Percentiles rank a stretch among this genome's conserved stretches.
These are phyloP conservation scores for Omphalotus olearius DNA, from an alignment of 1,284 basidiomycete genomes.

Conservation along the genomic window DNA sequence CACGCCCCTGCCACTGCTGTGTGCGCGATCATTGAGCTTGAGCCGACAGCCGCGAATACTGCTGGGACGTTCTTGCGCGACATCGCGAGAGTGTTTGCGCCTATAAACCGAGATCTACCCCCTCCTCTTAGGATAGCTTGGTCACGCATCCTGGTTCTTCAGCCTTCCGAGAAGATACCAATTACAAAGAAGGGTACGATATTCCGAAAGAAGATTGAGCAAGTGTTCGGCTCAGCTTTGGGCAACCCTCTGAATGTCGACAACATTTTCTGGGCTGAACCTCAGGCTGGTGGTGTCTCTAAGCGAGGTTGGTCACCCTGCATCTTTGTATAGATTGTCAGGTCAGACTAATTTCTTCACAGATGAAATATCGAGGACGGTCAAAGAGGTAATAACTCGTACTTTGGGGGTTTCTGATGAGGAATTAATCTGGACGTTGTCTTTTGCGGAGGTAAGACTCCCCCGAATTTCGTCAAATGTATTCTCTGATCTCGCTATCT, in stretches of 20 bases:
- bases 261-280: not conserved
- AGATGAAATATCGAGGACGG: too few species aligned
- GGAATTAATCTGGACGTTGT: not conserved
- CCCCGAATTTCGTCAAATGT: too few species aligned
- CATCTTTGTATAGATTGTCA: too few species aligned
- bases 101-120: constrained; percentile 26
- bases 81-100: constrained; percentile 24
- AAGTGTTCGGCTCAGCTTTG: constrained; percentile 19
- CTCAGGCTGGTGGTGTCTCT: not conserved
- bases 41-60: constrained; percentile 5
- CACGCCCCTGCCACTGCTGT: constrained; percentile 25
- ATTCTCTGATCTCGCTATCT: not conserved
- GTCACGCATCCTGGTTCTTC: constrained; percentile 26
- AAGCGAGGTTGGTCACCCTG: too few species aligned
- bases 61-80: constrained; percentile 17
- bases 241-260: too few species aligned
- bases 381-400: not conserved
- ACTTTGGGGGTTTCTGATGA: not conserved
- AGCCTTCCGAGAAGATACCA: constrained; percentile 25
- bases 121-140: constrained; percentile 31
- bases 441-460: not conserved
- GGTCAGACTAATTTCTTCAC: too few species aligned
- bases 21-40: constrained; percentile 27
- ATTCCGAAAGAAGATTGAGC: constrained; percentile 30
- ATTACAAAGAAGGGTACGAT: constrained; percentile 28